Conservation (phyloP, 768 basidiomycete genomes). For the Trametes gibbosa region DNA sequence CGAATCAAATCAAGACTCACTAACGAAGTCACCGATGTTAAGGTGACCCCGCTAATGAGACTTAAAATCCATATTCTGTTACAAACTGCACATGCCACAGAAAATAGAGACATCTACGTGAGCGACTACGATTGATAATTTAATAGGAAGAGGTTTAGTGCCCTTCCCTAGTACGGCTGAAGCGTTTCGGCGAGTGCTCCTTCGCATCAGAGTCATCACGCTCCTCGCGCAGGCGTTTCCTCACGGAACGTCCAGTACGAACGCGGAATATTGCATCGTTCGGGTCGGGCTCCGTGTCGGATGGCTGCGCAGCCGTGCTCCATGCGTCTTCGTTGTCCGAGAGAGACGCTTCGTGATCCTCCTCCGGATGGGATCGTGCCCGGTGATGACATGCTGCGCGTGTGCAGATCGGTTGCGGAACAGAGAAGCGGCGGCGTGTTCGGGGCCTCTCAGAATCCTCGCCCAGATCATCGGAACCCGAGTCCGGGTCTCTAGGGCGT, state of each 20-base stretch:
- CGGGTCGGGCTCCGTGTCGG: background rate
- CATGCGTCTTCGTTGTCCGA: constrained; percentile 1
- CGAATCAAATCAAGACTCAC: no score
- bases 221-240: background rate
- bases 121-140: no score
- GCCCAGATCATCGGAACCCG: background rate
- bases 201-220: background rate
- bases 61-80: background rate
- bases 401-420: background rate
- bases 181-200: background rate
- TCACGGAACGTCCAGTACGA: background rate
- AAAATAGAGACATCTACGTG: background rate
- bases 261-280: background rate
- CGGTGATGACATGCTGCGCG: background rate
- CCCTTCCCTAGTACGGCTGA: background rate
- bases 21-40: background rate
- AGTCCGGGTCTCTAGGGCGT: background rate
- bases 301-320: constrained; percentile 3
- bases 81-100: constrained; percentile 7
- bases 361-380: background rate
- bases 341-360: background rate
- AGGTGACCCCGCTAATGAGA: background rate
- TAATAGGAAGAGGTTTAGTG: no score
- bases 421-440: background rate
- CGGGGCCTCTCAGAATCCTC: background rate